Evolutionary conservation across 2,329 filamentous ascomycete species (phyloP).

Genomic region (Hymenoscyphus linearis): DNA sequence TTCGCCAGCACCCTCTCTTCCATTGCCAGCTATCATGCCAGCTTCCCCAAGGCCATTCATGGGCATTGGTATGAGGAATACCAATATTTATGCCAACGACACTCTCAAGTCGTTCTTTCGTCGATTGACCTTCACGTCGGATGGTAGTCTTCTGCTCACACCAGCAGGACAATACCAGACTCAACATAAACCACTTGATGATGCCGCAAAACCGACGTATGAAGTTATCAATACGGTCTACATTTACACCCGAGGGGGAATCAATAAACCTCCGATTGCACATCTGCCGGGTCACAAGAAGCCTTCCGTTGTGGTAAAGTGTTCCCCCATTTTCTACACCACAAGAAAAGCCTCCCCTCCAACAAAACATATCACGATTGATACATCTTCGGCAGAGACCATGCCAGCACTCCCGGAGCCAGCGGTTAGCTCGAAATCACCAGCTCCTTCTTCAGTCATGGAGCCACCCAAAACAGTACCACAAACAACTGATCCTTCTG

Average conservation of each 20-base stretch:
- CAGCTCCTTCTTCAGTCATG: constrained; percentile 58
- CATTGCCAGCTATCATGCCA: constrained; percentile 86
- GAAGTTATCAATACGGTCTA: constrained; percentile 97
- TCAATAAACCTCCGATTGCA: constrained; percentile 93
- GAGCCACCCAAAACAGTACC: constrained; percentile 67
- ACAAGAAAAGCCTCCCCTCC: constrained; percentile 61
- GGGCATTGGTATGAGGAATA: constrained; percentile 68
- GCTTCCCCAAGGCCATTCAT: constrained; percentile 70
- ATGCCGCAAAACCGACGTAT: constrained; percentile 66
- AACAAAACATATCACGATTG: constrained; percentile 88
- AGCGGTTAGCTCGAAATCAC: constrained; percentile 50
- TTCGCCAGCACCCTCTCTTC: constrained; percentile 89
- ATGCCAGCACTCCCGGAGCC: constrained; percentile 83
- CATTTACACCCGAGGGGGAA: constrained; percentile 91
- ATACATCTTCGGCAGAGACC: constrained; percentile 82
- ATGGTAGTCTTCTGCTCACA: constrained; percentile 88
- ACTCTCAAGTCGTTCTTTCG: constrained; percentile 96
- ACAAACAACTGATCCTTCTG: constrained; percentile 44
- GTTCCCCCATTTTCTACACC: constrained; percentile 85
- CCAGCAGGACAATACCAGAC: constrained; percentile 94
- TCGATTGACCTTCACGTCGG: constrained; percentile 87
- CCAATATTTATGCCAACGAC: constrained; percentile 91
- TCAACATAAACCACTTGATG: constrained; percentile 57
- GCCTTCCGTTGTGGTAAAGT: constrained; percentile 91
- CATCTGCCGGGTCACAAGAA: constrained; percentile 98